phyloP scores from a whole-genome alignment of 2,329 filamentous ascomycete species.

The Venturia carpophila region DNA sequence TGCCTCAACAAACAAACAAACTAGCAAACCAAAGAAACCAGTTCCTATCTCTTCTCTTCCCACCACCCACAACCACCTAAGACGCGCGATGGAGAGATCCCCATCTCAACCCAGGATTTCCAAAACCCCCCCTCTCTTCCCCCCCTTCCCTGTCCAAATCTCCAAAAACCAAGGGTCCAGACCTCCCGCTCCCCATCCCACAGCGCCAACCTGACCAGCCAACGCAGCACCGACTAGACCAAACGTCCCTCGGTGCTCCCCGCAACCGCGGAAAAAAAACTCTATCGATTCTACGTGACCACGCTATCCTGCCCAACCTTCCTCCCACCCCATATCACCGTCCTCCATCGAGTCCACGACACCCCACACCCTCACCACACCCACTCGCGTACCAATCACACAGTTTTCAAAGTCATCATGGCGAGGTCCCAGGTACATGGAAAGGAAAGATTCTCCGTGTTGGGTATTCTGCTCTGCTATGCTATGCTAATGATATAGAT shows the following conservation, averaged over 20 bases:
- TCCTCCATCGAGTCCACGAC: too few species aligned
- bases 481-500: background rate
- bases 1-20: background rate
- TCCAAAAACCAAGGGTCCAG: background rate
- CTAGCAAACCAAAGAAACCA: background rate
- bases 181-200: background rate
- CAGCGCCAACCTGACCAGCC: too few species aligned
- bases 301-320: too few species aligned
- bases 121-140: too few species aligned
- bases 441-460: background rate
- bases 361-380: too few species aligned
- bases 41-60: background rate
- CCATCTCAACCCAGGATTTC: background rate
- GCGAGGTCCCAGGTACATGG: background rate
- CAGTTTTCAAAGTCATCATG: background rate
- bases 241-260: background rate
- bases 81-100: background rate
- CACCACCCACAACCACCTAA: too few species aligned
- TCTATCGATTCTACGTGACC: background rate
- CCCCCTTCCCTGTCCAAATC: background rate
- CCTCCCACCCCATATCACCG: too few species aligned
- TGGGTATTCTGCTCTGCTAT: constrained; percentile 9
- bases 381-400: background rate
- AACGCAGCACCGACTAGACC: too few species aligned
- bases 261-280: background rate